Evolutionary conservation across 768 basidiomycete genomes (phyloP).

Genomic region (Mycena amicta): DNA sequence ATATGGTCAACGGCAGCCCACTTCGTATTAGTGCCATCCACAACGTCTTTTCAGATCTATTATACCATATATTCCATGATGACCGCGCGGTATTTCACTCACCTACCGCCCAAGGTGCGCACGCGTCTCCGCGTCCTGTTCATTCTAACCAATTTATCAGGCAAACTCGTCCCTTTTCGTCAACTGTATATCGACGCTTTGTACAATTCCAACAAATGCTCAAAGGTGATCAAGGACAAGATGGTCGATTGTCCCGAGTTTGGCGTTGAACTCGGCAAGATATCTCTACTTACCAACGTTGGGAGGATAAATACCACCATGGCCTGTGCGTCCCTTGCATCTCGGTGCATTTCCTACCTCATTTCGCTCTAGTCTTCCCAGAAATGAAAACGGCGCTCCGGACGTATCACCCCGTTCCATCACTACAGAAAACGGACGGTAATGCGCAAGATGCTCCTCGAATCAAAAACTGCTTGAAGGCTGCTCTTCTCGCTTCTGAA

Average conservation of each 20-base stretch:
- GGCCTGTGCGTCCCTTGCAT: constrained; percentile 59
- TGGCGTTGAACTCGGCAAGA: constrained; percentile 78
- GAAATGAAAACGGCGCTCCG: constrained; percentile 88
- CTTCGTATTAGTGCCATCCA: no score
- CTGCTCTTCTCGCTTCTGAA: constrained; percentile 73
- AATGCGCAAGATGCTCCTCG: constrained; percentile 91
- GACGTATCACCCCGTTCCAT: constrained; percentile 85
- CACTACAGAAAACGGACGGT: constrained; percentile 83
- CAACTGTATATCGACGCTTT: constrained; percentile 84
- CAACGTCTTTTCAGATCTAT: constrained; percentile 47
- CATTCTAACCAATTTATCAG: constrained; percentile 29
- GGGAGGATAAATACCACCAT: constrained; percentile 92
- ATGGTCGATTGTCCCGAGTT: constrained; percentile 82
- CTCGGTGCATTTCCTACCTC: constrained; percentile 12
- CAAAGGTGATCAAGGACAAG: constrained; percentile 86
- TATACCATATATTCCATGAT: constrained; percentile 78
- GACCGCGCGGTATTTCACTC: constrained; percentile 69
- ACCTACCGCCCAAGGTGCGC: constrained; percentile 36
- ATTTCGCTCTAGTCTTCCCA: constrained; percentile 67
- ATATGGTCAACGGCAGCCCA: constrained; percentile 51
- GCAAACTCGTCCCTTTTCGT: constrained; percentile 64
- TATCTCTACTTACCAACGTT: constrained; percentile 84
- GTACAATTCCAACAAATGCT: constrained; percentile 80
- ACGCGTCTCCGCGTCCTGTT: neutral
- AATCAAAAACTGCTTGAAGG: constrained; percentile 89